phyloP scores from a whole-genome alignment of 371 early-diverging fungal genomes.

The Rhizomucor miehei region DNA sequence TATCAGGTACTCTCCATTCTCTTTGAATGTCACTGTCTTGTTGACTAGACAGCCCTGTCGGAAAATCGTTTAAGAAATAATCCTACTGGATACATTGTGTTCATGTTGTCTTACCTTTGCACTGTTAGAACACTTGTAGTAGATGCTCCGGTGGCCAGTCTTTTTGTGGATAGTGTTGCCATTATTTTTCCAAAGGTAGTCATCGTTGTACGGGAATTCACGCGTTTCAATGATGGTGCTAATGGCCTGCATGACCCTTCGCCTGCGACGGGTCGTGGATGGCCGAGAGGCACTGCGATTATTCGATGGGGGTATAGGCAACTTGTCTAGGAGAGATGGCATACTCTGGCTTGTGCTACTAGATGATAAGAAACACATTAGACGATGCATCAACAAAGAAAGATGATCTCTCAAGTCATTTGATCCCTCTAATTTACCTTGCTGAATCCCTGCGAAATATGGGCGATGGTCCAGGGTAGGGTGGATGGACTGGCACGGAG shows the following conservation, averaged over 20 bases:
- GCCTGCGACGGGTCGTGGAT: conserved; percentile 30
- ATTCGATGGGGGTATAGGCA: conserved; percentile 14
- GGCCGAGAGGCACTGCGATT: conserved; percentile 3
- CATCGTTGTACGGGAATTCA: conserved; percentile 47
- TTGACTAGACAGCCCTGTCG: conserved; percentile 43
- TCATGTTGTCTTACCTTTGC: conserved; percentile 23
- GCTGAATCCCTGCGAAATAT: neutral
- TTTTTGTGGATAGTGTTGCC: conserved; percentile 60
- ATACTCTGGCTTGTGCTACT: neutral
- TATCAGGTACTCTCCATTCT: conserved; percentile 48
- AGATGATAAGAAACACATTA: neutral
- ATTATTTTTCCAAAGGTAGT: conserved; percentile 60
- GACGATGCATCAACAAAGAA: neutral
- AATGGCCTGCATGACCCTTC: conserved; percentile 60
- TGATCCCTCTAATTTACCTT: neutral
- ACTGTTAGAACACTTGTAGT: conserved; percentile 56
- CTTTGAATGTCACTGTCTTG: conserved; percentile 55
- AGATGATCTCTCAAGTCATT: neutral
- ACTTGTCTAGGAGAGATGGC: conserved; percentile 1
- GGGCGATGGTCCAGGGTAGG: neutral
- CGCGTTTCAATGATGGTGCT: conserved; percentile 56
- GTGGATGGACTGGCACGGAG: neutral
- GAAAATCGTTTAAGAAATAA: neutral
- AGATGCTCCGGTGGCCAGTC: conserved; percentile 54
- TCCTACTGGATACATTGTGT: neutral